Evolutionary conservation across 306 rosid species (phyloP).

Genomic region (Cercis canadensis): DNA sequence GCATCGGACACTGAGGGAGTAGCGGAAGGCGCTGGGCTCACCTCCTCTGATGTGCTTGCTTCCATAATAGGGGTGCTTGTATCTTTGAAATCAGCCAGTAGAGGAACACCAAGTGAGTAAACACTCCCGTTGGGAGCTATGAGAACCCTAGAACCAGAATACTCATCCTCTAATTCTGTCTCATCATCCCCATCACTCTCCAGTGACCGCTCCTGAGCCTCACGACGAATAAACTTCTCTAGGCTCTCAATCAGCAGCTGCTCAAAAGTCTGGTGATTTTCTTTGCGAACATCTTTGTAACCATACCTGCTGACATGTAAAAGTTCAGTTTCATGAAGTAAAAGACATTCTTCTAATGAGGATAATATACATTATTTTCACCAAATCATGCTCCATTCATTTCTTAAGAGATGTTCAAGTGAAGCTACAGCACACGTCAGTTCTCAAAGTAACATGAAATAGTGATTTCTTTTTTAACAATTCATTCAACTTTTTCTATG

Average conservation of each 20-base stretch:
- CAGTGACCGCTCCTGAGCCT: constrained; percentile 85
- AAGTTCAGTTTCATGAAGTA: background rate
- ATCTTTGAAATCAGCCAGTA: constrained; percentile 50
- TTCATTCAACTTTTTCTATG: background rate
- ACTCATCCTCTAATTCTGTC: constrained; percentile 57
- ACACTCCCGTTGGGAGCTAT: constrained; percentile 70
- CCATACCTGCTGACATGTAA: constrained; percentile 68
- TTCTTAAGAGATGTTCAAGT: constrained; percentile 21
- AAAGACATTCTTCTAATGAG: too few relatives aligned
- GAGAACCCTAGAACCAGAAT: constrained; percentile 50
- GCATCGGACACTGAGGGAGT: constrained; percentile 57
- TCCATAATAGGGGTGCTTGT: constrained; percentile 38
- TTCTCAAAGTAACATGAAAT: constrained; percentile 1
- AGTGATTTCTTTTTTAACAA: constrained; percentile 12
- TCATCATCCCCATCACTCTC: constrained; percentile 91
- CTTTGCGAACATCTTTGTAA: constrained; percentile 94
- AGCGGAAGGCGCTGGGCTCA: constrained; percentile 36
- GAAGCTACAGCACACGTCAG: constrained; percentile 16
- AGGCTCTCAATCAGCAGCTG: constrained; percentile 96
- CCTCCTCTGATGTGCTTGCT: constrained; percentile 58
- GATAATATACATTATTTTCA: too few relatives aligned
- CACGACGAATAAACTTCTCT: constrained; percentile 93
- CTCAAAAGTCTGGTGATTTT: constrained; percentile 93
- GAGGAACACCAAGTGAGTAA: constrained; percentile 67
- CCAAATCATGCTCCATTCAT: too few relatives aligned